phyloP scores from a whole-genome alignment of 2,329 filamentous ascomycete genomes.

The Zymoseptoria brevis region DNA sequence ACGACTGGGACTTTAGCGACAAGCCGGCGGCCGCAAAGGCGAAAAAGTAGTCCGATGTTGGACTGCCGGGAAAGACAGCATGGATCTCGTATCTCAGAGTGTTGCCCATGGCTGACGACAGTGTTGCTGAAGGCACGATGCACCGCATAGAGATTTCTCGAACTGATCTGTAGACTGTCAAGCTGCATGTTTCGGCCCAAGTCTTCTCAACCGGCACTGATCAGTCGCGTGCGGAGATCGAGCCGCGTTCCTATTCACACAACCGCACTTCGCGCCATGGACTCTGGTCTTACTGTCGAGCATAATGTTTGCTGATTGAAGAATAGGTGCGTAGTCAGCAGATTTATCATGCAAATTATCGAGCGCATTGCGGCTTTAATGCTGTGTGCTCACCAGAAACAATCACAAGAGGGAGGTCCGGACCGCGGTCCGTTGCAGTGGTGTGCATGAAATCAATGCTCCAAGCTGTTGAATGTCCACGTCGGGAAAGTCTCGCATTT shows the following conservation, averaged over 20 bases:
- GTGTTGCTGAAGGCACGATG: background rate
- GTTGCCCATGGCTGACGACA: background rate
- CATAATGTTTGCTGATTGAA: background rate
- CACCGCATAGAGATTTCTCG: background rate
- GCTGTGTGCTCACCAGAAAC: background rate
- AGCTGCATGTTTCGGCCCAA: background rate
- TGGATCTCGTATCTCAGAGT: background rate
- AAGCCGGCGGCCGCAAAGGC: slow-evolving; percentile 15
- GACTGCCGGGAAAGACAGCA: background rate
- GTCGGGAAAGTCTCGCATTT: background rate
- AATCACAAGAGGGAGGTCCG: background rate
- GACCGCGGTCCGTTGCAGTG: background rate
- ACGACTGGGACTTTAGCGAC: slow-evolving; percentile 32
- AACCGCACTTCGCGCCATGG: background rate
- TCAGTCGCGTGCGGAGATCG: background rate
- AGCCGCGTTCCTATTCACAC: background rate
- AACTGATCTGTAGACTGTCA: background rate
- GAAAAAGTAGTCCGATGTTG: background rate
- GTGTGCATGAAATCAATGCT: background rate
- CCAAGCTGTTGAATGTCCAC: background rate
- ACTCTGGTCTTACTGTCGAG: background rate
- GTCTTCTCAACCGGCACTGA: background rate
- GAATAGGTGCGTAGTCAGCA: background rate
- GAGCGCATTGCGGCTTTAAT: background rate
- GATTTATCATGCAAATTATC: background rate